Evolutionary conservation across 495 filamentous ascomycete genomes (phyloP), one percentile per base, ranked within the genome.

Genomic region (Penicillium cataractarum): DNA sequence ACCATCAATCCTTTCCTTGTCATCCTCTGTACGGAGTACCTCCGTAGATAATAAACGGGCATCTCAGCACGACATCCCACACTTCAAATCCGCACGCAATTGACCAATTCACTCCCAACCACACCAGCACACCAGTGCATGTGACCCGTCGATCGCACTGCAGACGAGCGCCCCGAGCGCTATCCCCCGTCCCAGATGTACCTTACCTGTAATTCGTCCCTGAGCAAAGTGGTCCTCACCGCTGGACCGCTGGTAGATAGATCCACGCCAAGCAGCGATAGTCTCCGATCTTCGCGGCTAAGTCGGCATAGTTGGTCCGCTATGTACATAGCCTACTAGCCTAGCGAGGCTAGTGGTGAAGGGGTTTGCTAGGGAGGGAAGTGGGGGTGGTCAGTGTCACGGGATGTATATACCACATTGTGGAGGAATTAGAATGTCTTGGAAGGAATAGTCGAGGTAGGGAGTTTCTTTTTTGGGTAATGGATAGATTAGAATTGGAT

Each of bases 231-330:
- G 32, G 33, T 3, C 54, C 52, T 68, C 69, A 71, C 69, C 69
- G 69, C 69, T 68, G 60, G 51, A 71, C 69, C 69, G 69, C 69
- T 68, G 60, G 51, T 62, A 60, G 54, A 68, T 58, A 58, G 63
- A 71, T 71, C 69, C 62, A 59, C 65, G 57, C 61, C 57, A 68
- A 66, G 54, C 21, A 29, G 42, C 39, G 46, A 66, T 64, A 61
- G 63, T 58, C 40, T 53, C 50, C 54, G 70, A 72, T 70, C 67
- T 44, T 44, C 67, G 65, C 70, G 70, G 68, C 63, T 70, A 70
- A 55, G 58, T 64, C 67, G 67, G 70, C 65, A 66, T 68, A 59
- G 61, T 60, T 60, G 57, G 59, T 58, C 55, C 62, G 62, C 52
- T 62, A 65, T 29, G 53, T 55, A 26, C 6, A 8, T 10, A 15